phyloP scores from a whole-genome alignment of 1,139 yeast species.

The Yamadazyma diospyri region DNA sequence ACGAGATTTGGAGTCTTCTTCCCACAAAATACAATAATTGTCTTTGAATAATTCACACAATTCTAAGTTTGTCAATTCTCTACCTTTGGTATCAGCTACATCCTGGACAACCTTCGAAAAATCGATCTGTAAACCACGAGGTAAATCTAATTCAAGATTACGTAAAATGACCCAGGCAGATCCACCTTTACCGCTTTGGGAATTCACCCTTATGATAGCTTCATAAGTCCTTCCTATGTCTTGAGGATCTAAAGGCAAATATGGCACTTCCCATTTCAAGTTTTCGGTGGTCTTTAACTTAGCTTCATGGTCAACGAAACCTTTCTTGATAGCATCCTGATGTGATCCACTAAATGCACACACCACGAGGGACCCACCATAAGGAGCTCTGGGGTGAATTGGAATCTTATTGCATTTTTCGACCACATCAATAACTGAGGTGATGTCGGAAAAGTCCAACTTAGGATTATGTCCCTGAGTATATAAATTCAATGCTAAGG shows the following conservation, averaged over 20 bases:
- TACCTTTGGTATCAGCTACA: conserved; percentile 40
- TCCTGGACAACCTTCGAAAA: conserved; percentile 40
- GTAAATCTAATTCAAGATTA: conserved; percentile 46
- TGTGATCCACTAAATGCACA: conserved; percentile 97
- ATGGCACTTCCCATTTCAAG: conserved; percentile 41
- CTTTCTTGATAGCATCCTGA: conserved; percentile 69
- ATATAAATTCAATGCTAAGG: conserved; percentile 87
- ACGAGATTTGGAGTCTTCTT: conserved; percentile 34
- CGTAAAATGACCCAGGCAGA: conserved; percentile 50
- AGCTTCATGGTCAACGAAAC: conserved; percentile 32
- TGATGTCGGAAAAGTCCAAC: conserved; percentile 82
- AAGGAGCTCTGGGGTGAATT: conserved; percentile 90
- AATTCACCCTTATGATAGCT: conserved; percentile 50
- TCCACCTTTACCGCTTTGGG: conserved; percentile 52
- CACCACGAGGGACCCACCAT: conserved; percentile 94
- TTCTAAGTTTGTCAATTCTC: conserved; percentile 45
- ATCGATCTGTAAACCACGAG: conserved; percentile 43
- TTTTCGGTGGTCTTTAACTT: conserved; percentile 23
- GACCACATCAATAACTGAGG: conserved; percentile 76
- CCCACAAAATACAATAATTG: conserved; percentile 30
- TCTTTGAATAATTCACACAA: conserved; percentile 36
- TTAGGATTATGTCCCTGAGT: conserved; percentile 90
- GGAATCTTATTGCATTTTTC: conserved; percentile 96
- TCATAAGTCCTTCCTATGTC: conserved; percentile 49
- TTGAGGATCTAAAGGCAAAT: conserved; percentile 48